Conservation (phyloP, 352 stramenopile species). For the Globisporangium cederbergense region DNA sequence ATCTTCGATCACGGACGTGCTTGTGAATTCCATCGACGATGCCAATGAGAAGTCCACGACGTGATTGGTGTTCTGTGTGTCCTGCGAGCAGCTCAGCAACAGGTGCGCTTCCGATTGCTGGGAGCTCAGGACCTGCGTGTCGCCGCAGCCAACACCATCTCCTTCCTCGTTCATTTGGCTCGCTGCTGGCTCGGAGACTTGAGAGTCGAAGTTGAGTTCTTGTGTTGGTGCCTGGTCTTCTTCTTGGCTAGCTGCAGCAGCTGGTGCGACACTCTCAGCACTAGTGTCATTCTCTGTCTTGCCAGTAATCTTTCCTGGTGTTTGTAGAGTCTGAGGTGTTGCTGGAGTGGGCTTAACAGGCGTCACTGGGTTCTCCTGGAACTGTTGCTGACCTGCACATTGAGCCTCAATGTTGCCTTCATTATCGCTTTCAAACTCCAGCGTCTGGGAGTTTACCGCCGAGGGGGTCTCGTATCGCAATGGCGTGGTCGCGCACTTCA, state of each 20-base stretch:
- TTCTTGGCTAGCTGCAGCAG: neutral
- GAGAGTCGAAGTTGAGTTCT: constrained; percentile 6
- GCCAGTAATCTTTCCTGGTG: neutral
- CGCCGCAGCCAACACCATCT: neutral
- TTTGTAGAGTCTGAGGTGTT: neutral
- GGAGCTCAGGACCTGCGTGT: constrained; percentile 13
- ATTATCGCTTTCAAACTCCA: constrained; percentile 14
- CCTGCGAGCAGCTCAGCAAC: constrained; percentile 18
- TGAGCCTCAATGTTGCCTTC: neutral
- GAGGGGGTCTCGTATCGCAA: constrained; percentile 14
- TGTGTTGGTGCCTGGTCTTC: neutral
- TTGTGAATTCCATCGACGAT: constrained; percentile 49
- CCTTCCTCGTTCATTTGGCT: constrained; percentile 2
- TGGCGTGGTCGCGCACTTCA: constrained; percentile 4
- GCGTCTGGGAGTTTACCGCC: constrained; percentile 9
- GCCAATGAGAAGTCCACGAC: constrained; percentile 12
- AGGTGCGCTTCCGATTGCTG: constrained; percentile 11
- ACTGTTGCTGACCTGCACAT: neutral
- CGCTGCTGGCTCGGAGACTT: constrained; percentile 3
- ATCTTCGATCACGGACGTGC: constrained; percentile 78
- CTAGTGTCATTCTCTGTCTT: constrained; percentile 2
- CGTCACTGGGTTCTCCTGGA: neutral
- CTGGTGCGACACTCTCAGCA: neutral
- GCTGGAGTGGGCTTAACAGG: constrained; percentile 6
- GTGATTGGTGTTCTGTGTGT: constrained; percentile 9